Conservation (phyloP, 129 eudicot species). For the Artemisia tridentata region DNA sequence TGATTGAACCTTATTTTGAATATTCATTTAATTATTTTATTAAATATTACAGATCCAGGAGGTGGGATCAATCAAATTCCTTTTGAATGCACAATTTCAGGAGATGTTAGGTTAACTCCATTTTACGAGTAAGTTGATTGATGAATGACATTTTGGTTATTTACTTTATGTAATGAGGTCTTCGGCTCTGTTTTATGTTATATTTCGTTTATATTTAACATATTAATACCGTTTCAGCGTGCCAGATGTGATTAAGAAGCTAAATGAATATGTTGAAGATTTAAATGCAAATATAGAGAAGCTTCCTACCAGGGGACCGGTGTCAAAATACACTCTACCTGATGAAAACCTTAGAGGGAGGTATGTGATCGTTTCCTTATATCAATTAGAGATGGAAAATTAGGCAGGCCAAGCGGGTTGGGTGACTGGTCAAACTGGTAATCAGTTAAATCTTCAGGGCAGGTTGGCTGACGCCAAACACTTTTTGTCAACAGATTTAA, state of each 20-base stretch:
- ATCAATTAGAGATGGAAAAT: not conserved
- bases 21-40: not conserved
- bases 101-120: conserved; percentile 98
- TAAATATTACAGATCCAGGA: conserved; percentile 63
- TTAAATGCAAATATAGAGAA: conserved; percentile 79
- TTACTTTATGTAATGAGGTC: not conserved
- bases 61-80: conserved; percentile 97
- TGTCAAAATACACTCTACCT: conserved; percentile 82
- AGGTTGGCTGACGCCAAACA: not conserved
- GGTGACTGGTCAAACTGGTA: no score
- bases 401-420: not conserved
- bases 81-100: conserved; percentile 69
- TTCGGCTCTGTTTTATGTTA: not conserved
- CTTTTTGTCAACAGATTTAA: not conserved
- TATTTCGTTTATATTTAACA: conserved; percentile 11
- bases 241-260: conserved; percentile 63
- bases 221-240: conserved; percentile 47
- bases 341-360: conserved; percentile 92
- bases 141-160: not conserved
- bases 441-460: no score
- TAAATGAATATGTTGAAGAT: conserved; percentile 74
- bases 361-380: conserved; percentile 23
- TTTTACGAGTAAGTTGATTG: conserved; percentile 62
- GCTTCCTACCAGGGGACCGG: conserved; percentile 76
- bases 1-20: not conserved